Evolutionary conservation across 1,139 yeast genomes (phyloP).

Genomic region (Geotrichum aggregatum): DNA sequence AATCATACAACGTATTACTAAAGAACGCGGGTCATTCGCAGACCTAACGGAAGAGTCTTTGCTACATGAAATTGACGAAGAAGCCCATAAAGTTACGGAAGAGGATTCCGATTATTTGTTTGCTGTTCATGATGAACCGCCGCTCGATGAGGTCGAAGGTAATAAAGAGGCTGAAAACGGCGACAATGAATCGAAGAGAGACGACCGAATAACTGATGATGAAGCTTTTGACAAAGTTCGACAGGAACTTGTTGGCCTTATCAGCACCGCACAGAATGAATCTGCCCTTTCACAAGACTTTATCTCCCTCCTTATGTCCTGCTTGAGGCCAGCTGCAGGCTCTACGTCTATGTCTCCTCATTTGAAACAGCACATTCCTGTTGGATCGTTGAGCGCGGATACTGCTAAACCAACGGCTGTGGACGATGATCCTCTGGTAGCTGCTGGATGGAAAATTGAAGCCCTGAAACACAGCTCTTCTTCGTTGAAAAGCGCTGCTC

Average conservation of each 20-base stretch:
- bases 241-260: constrained; percentile 51
- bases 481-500: constrained; percentile 51
- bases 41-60: constrained; percentile 57
- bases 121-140: constrained; percentile 21
- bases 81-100: constrained; percentile 17
- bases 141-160: constrained; percentile 10
- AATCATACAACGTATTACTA: constrained; percentile 45
- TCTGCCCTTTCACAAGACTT: constrained; percentile 84
- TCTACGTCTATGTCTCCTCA: constrained; percentile 87
- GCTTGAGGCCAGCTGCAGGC: constrained; percentile 79
- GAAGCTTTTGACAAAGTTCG: constrained; percentile 52
- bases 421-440: constrained; percentile 45
- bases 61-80: constrained; percentile 43
- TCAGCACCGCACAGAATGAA: constrained; percentile 72
- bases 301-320: constrained; percentile 75
- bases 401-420: constrained; percentile 33
- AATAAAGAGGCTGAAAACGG: constrained; percentile 17
- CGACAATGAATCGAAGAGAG: constrained; percentile 23
- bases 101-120: neutral
- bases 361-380: constrained; percentile 68
- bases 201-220: constrained; percentile 40
- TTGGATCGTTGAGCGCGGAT: constrained; percentile 77
- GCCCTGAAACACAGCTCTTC: constrained; percentile 56
- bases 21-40: constrained; percentile 47
- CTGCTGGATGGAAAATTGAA: constrained; percentile 83